Percentiles rank a stretch among this genome's conserved stretches.
Conservation (phyloP, 1,284 basidiomycete genomes). For the Leucoagaricus sp. region DNA sequence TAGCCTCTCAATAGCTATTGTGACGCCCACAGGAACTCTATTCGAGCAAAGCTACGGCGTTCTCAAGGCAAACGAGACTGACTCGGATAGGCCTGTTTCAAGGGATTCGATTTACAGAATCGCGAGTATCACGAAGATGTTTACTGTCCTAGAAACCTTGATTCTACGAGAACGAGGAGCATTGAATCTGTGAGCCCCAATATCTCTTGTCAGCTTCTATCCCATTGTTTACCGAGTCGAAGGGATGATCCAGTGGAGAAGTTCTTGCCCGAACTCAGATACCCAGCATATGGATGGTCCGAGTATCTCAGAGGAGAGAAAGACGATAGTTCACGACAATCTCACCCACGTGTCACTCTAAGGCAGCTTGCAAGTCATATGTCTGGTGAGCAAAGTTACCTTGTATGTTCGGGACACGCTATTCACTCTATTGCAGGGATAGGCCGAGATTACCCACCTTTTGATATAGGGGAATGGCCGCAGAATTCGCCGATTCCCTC, state of each 20-base stretch:
- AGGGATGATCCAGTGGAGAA: slow-evolving; percentile 45
- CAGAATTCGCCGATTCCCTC: slow-evolving; percentile 11
- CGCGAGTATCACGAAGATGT: slow-evolving; percentile 51
- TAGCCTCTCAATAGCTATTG: slow-evolving; percentile 40
- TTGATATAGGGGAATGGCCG: slow-evolving; percentile 42
- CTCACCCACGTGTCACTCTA: slow-evolving; percentile 40
- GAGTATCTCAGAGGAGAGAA: slow-evolving; percentile 24
- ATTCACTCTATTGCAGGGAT: slow-evolving; percentile 29
- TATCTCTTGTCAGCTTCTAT: neutral
- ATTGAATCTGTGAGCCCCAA: slow-evolving; percentile 41
- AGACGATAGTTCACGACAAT: slow-evolving; percentile 13
- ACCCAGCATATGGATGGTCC: slow-evolving; percentile 32
- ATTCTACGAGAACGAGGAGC: slow-evolving; percentile 45
- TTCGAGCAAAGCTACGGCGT: slow-evolving; percentile 40
- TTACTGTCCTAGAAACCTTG: slow-evolving; percentile 45
- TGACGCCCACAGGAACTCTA: slow-evolving; percentile 39
- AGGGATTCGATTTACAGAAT: slow-evolving; percentile 48
- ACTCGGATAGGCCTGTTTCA: slow-evolving; percentile 26
- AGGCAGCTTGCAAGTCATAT: slow-evolving; percentile 48
- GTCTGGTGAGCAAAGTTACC: slow-evolving; percentile 32
- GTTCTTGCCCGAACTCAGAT: slow-evolving; percentile 37
- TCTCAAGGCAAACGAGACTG: slow-evolving; percentile 43
- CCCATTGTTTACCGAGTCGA: neutral
- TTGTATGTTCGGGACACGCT: neutral
- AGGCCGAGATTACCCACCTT: slow-evolving; percentile 46